Evolutionary conservation across 2,329 filamentous ascomycete species (phyloP).

Genomic region (Sclerotinia minor): DNA sequence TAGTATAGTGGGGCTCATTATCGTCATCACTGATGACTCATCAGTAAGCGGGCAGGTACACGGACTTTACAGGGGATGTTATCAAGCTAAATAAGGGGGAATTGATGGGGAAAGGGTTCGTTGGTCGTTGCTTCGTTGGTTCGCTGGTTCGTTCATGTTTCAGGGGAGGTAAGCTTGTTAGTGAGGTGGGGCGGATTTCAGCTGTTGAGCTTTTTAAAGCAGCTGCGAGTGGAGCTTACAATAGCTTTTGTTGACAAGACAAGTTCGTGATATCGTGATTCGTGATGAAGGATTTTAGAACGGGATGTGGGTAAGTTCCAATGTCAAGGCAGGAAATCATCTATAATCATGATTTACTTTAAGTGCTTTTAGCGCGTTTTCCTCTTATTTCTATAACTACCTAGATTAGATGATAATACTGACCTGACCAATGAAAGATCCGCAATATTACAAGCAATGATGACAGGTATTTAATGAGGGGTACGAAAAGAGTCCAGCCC

Average conservation of each 20-base stretch:
- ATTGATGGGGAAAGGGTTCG: background rate
- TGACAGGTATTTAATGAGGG: background rate
- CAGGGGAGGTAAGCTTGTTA: background rate
- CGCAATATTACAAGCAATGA: background rate
- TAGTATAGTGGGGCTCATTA: no score
- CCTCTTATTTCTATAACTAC: no score
- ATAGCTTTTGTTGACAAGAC: no score
- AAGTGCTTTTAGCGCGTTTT: no score
- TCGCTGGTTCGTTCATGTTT: background rate
- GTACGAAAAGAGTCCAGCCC: background rate
- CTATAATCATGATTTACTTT: no score
- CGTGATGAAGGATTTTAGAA: background rate
- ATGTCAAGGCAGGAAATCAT: no score
- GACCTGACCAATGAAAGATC: background rate
- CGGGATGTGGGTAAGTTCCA: no score
- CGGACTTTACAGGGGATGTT: background rate
- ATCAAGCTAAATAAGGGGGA: no score
- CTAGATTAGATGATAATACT: no score
- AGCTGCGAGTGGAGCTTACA: background rate
- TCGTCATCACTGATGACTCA: no score
- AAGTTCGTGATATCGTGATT: no score
- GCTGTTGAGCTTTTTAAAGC: background rate
- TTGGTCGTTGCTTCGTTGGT: no score
- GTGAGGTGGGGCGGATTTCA: background rate
- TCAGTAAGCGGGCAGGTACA: background rate